phyloP scores from a whole-genome alignment of 148 eudicot species.

The Chenopodium formosanum region DNA sequence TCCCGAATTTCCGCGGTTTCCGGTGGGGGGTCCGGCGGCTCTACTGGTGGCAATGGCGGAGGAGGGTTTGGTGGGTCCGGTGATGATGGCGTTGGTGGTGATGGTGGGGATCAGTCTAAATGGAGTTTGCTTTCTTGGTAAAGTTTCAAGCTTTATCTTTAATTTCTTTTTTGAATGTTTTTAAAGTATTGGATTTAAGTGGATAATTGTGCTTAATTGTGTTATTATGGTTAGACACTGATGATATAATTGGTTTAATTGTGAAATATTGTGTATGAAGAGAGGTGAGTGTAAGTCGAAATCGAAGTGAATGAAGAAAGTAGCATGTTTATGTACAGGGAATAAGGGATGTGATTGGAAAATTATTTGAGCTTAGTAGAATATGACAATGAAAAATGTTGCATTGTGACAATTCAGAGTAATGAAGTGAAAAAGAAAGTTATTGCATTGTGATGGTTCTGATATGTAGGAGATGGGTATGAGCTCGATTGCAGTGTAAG shows the following conservation, averaged over 20 bases:
- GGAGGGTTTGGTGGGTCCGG: conserved; percentile 35
- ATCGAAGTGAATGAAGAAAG: neutral
- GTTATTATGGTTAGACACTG: neutral
- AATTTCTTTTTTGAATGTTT: neutral
- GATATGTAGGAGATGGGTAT: neutral
- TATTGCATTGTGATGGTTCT: neutral
- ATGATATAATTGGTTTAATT: neutral
- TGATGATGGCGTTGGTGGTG: conserved; percentile 29
- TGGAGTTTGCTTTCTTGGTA: conserved; percentile 46
- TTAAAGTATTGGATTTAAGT: neutral
- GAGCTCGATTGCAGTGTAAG: neutral
- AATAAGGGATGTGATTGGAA: neutral
- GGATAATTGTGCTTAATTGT: neutral
- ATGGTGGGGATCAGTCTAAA: conserved; percentile 24
- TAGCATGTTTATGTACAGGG: neutral
- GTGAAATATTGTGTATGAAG: neutral
- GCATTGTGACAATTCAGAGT: neutral
- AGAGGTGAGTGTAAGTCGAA: neutral
- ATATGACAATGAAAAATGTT: neutral
- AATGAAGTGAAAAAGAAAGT: neutral
- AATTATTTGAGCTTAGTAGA: neutral
- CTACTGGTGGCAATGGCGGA: conserved; percentile 30
- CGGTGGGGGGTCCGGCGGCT: conserved; percentile 36
- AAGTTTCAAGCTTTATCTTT: neutral
- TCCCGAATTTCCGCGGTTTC: conserved; percentile 44